Evolutionary conservation across 2,329 filamentous ascomycete genomes (phyloP), one percentile per base, ranked within the genome.

Genomic region (Stachybotrys chlorohalonatus): DNA sequence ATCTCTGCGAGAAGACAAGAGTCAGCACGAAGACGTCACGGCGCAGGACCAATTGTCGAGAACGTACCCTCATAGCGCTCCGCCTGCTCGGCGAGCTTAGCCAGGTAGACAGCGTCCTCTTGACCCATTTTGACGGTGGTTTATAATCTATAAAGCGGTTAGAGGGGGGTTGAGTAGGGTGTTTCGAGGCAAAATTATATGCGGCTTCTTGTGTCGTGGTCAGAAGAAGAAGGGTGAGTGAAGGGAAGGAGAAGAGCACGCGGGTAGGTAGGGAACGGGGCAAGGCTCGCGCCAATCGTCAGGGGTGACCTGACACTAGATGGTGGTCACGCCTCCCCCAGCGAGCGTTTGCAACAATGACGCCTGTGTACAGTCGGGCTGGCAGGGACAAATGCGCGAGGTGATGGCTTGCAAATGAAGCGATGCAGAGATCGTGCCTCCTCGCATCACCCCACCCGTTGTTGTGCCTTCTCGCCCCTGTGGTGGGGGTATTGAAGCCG

Each of bases 1-100:
- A 97, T 96, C 80, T 96, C 93, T 96, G 76, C 56, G 62, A 51
- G 50, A 55, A 53, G 50, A 56, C 51, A 42, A 32, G 56, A 49
- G 32, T 11, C 48, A 51, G 7, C 53, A 57, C 48, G 51, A 53
- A 56, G 9, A 58, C 50, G 36, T 42, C 8, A 47, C 46, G 53
- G 31, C 42, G 51, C 36, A 32, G 31, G 30, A 46, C 54, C 49
- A 60, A 42, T 42, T 9, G 36, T 42, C 13, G 36, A 24, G 58
- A 54, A 76, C 83, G 70, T 80, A 97, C 94, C 94, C 83, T 99
- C 94, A 80, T 99, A 99, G 75, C 94, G 93, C 87, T 99, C 94
- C 77, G 94, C 94, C 86, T 99, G 94, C 87, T 99, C 94, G 74
- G 94, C 94, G 77, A 99, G 89, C 91, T 97, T 97, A 80, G 94